A percentile compares a stretch with the other conserved stretches of the same genome.
These are phyloP conservation scores for Kwoniella sp. DNA, from an alignment of 768 basidiomycete genomes.

Conservation along the genomic window DNA sequence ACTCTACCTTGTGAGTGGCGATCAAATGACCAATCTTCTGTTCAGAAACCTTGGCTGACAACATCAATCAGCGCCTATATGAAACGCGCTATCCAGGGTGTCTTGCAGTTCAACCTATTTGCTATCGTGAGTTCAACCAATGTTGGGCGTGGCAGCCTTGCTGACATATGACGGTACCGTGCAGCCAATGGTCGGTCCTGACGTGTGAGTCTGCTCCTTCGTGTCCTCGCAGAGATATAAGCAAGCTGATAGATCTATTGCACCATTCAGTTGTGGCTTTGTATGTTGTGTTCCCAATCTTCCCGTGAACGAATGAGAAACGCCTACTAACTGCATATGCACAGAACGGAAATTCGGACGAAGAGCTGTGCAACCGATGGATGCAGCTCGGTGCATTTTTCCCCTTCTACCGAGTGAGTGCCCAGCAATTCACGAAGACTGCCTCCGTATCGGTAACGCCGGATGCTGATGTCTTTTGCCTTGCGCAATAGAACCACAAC, in stretches of 20 bases:
- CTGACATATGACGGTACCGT: too few relatives aligned
- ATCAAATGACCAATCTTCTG: too few relatives aligned
- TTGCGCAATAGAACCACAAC: conserved; percentile 62
- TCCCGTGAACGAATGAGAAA: not conserved
- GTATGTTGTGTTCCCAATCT: not conserved
- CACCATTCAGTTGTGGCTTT: conserved; percentile 11
- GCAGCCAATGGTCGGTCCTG: conserved; percentile 75
- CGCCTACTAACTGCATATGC: not conserved
- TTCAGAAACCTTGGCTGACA: not conserved
- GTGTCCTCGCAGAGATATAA: not conserved
- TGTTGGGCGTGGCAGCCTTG: not conserved
- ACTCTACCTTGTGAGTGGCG: conserved; percentile 62
- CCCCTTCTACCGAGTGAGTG: conserved; percentile 67
- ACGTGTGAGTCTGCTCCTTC: conserved; percentile 68
- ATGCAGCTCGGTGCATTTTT: conserved; percentile 82
- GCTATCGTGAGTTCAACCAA: conserved; percentile 53
- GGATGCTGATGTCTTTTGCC: conserved; percentile 4
- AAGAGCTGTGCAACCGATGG: conserved; percentile 82
- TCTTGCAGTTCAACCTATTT: conserved; percentile 81
- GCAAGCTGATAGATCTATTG: not conserved
- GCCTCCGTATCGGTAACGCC: not conserved
- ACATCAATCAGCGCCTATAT: conserved; percentile 62
- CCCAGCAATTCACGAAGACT: not conserved
- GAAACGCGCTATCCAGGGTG: conserved; percentile 70
- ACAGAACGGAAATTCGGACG: conserved; percentile 66